These are phyloP conservation scores for Taphrina communis DNA, from an alignment of 1,139 yeast genomes.

Conservation along the genomic window DNA sequence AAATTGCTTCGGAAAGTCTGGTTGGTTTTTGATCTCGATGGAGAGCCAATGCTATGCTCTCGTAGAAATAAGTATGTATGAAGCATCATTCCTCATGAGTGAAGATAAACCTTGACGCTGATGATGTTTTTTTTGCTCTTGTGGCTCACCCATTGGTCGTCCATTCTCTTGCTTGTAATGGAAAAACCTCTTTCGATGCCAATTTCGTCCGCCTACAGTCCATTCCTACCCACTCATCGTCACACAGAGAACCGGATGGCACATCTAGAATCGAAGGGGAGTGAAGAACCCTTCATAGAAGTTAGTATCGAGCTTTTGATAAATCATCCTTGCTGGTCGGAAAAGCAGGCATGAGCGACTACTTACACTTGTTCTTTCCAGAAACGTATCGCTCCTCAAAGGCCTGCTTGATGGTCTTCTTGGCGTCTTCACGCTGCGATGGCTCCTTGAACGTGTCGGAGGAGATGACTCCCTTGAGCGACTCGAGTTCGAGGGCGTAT, in stretches of 20 bases:
- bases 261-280: conserved; percentile 41
- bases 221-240: not conserved
- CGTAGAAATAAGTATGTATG: conserved; percentile 5
- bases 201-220: not conserved
- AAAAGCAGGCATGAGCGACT: not conserved
- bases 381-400: conserved; percentile 89
- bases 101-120: not conserved
- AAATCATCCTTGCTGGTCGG: too few relatives aligned
- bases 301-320: too few relatives aligned
- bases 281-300: conserved; percentile 35
- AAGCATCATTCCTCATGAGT: not conserved
- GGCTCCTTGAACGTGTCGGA: conserved; percentile 97
- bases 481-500: conserved; percentile 96
- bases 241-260: not conserved
- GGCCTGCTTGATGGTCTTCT: conserved; percentile 98
- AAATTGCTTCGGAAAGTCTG: not conserved
- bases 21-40: conserved; percentile 12
- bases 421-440: conserved; percentile 98
- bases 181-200: not conserved
- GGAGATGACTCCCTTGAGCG: conserved; percentile 88
- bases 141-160: not conserved
- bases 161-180: not conserved
- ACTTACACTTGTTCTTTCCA: conserved; percentile 42
- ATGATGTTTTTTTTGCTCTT: not conserved
- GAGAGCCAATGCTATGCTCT: conserved; percentile 34